Conservation (phyloP, 805 yeast species). For the Saccharomycopsis sp. region DNA sequence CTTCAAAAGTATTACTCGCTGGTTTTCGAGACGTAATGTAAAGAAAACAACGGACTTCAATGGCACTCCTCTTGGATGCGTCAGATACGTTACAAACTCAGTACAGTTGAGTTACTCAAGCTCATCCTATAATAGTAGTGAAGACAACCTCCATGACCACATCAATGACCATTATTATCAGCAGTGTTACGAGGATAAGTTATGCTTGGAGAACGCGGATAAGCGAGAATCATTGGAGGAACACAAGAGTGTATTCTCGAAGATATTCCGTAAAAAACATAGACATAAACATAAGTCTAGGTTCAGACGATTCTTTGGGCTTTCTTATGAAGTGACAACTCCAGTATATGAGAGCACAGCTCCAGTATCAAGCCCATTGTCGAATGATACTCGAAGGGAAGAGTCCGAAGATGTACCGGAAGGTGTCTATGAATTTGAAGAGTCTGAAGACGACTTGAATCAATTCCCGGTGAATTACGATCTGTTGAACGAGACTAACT, state of each 20-base stretch:
- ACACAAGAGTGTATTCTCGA: not conserved
- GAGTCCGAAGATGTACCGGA: not conserved
- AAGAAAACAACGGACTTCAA: not conserved
- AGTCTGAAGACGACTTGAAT: not conserved
- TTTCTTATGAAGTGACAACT: no score
- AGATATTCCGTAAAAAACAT: not conserved
- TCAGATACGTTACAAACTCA: not conserved
- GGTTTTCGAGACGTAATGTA: not conserved
- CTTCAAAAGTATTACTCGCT: not conserved
- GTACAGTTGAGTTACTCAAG: not conserved
- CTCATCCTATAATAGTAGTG: not conserved
- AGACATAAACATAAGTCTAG: not conserved
- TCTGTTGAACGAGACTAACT: not conserved
- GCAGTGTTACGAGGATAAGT: not conserved
- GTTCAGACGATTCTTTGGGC: not conserved
- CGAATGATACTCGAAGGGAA: not conserved
- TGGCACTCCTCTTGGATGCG: not conserved
- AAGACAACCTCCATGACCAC: no score
- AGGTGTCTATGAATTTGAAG: not conserved
- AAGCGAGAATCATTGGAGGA: not conserved
- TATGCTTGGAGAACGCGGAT: not conserved
- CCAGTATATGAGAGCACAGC: not conserved
- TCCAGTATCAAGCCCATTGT: not conserved
- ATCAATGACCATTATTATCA: not conserved
- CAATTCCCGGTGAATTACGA: not conserved